Percentiles rank a stretch among this genome's conserved stretches.
phyloP scores from a whole-genome alignment of 1,284 basidiomycete species.

The Papiliotrema nemorosa region DNA sequence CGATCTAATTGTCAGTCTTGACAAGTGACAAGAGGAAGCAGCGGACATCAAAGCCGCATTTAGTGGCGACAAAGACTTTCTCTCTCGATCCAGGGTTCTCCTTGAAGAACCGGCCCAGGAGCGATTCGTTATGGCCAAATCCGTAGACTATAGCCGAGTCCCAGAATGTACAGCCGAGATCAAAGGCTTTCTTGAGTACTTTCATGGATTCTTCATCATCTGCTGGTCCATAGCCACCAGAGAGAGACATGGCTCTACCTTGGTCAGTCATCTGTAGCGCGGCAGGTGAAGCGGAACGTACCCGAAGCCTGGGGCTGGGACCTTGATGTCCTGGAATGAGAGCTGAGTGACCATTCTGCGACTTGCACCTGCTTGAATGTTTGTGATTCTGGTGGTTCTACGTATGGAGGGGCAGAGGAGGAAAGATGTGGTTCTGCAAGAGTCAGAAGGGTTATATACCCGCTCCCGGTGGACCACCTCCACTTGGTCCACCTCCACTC shows the following conservation, averaged over 20 bases:
- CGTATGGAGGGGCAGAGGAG: background rate
- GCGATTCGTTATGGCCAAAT: constrained; percentile 45
- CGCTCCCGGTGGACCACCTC: background rate
- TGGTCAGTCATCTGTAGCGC: constrained; percentile 2
- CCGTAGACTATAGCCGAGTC: constrained; percentile 40
- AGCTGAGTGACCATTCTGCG: constrained; percentile 7
- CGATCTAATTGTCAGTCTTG: constrained; percentile 4
- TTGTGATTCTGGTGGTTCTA: background rate
- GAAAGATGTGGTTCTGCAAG: background rate
- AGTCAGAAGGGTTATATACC: background rate
- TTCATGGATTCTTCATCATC: constrained; percentile 22
- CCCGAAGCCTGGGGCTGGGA: constrained; percentile 19
- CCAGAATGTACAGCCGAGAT: constrained; percentile 44
- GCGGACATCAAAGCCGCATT: constrained; percentile 37
- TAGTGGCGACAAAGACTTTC: constrained; percentile 49
- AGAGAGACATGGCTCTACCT: constrained; percentile 27
- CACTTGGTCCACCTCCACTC: background rate
- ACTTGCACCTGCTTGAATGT: background rate
- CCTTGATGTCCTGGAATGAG: constrained; percentile 27
- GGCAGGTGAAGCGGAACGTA: background rate
- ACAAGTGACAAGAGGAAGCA: background rate
- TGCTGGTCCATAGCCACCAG: constrained; percentile 21
- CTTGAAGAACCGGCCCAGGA: constrained; percentile 44
- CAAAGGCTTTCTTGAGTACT: constrained; percentile 31
- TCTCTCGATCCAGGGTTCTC: constrained; percentile 31